phyloP scores from a whole-genome alignment of 2,329 filamentous ascomycete species.

The Zymoseptoria ardabiliae region DNA sequence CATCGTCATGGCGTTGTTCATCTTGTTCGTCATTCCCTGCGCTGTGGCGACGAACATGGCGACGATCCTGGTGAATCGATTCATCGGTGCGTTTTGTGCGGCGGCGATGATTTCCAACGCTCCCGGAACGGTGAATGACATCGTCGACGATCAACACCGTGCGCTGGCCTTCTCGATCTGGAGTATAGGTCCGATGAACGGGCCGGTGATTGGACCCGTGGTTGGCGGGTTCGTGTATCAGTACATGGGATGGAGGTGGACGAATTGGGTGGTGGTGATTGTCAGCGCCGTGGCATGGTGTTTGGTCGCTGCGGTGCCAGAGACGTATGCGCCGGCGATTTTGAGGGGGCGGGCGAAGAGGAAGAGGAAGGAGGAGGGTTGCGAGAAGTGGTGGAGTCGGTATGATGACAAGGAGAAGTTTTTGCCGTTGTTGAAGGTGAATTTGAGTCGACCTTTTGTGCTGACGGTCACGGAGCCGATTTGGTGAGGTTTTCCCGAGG shows the following conservation, averaged over 20 bases:
- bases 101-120: slow-evolving; percentile 77
- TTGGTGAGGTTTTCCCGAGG: slow-evolving; percentile 45
- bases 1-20: slow-evolving; percentile 56
- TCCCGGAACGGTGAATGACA: slow-evolving; percentile 75
- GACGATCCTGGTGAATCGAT: slow-evolving; percentile 63
- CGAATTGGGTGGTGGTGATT: slow-evolving; percentile 73
- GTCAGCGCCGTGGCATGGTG: slow-evolving; percentile 55
- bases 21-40: slow-evolving; percentile 63
- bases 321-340: slow-evolving; percentile 70
- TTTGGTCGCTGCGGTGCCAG: slow-evolving; percentile 55
- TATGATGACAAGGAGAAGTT: slow-evolving; percentile 68
- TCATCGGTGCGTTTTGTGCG: slow-evolving; percentile 67
- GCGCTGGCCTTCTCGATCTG: slow-evolving; percentile 79
- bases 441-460: slow-evolving; percentile 68
- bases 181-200: slow-evolving; percentile 78
- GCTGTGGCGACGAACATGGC: slow-evolving; percentile 61
- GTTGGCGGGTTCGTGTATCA: slow-evolving; percentile 76
- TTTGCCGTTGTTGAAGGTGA: slow-evolving; percentile 62
- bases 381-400: slow-evolving; percentile 67
- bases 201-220: slow-evolving; percentile 56
- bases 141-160: slow-evolving; percentile 71
- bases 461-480: slow-evolving; percentile 79
- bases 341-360: slow-evolving; percentile 59
- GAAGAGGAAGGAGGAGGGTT: slow-evolving; percentile 59
- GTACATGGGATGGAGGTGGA: slow-evolving; percentile 81